These are phyloP conservation scores for Cucurbita pepo DNA, from an alignment of 306 rosid genomes.

Conservation along the genomic window DNA sequence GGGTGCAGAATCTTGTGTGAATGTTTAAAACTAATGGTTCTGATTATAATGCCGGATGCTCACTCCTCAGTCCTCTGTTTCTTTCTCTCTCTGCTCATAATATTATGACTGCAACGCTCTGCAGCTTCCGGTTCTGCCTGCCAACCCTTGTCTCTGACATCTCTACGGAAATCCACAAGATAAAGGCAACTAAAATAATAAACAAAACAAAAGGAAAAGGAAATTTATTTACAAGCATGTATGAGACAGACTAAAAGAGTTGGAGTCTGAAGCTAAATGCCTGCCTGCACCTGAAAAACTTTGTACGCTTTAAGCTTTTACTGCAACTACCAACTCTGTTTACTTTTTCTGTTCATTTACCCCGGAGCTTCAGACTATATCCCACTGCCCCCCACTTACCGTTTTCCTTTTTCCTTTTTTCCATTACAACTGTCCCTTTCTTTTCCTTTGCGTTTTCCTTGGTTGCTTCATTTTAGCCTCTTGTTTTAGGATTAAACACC, in stretches of 20 bases:
- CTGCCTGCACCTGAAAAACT: conserved; percentile 15
- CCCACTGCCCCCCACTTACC: conserved; percentile 6
- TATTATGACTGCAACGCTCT: conserved; percentile 76
- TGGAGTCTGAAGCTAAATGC: conserved; percentile 27
- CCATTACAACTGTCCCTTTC: not conserved
- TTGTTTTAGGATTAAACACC: not conserved
- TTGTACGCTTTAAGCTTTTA: conserved; percentile 72
- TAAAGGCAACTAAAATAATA: conserved; percentile 11
- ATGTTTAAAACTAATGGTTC: conserved; percentile 82
- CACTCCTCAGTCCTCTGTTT: conserved; percentile 11
- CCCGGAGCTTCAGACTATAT: conserved; percentile 4
- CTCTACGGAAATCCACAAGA: conserved; percentile 83
- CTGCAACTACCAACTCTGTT: conserved; percentile 62
- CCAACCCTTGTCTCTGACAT: conserved; percentile 87
- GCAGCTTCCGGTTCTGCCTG: conserved; percentile 37
- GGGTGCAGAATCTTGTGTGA: conserved; percentile 76
- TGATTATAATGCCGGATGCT: conserved; percentile 56
- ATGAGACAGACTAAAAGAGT: conserved; percentile 26
- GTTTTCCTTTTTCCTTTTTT: not conserved
- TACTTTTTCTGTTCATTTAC: conserved; percentile 55
- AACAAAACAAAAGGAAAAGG: conserved; percentile 21
- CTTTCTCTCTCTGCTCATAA: conserved; percentile 22
- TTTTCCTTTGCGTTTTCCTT: not conserved
- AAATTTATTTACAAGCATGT: not conserved
- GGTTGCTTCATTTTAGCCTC: not conserved